Evolutionary conservation across 1,139 yeast species (phyloP).

Genomic region (Citeromyces hawaiiensis): DNA sequence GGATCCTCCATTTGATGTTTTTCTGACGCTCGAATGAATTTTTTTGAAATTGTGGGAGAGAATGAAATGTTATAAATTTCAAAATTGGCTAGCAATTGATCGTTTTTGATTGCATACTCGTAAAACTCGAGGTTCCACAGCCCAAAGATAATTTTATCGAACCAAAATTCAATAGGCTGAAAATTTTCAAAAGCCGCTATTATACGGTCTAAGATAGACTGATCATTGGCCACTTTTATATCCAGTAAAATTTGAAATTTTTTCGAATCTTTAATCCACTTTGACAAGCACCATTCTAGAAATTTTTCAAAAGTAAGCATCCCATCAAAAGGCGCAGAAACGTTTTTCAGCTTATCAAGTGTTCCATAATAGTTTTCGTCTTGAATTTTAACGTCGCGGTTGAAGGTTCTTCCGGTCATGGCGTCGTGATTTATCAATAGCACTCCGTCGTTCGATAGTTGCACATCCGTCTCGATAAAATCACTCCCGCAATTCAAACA

Average conservation of each 20-base stretch:
- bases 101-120: neutral
- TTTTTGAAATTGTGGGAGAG: neutral
- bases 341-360: constrained; percentile 40
- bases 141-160: constrained; percentile 56
- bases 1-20: neutral
- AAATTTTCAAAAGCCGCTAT: constrained; percentile 27
- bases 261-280: constrained; percentile 17
- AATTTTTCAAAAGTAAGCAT: constrained; percentile 53
- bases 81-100: neutral
- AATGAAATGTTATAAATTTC: neutral
- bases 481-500: constrained; percentile 62
- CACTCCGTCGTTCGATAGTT: constrained; percentile 59
- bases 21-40: neutral
- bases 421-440: constrained; percentile 70
- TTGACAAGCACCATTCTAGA: constrained; percentile 38
- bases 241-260: constrained; percentile 57
- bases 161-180: constrained; percentile 52
- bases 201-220: constrained; percentile 36
- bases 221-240: constrained; percentile 59
- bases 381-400: constrained; percentile 27
- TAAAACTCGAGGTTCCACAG: constrained; percentile 62
- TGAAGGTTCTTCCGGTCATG: constrained; percentile 47
- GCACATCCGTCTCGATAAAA: constrained; percentile 63
- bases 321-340: constrained; percentile 34
- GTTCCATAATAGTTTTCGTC: constrained; percentile 25